Percentiles rank a stretch among this genome's conserved stretches.
phyloP scores from a whole-genome alignment of 768 basidiomycete species.

The Podaxis rugospora region DNA sequence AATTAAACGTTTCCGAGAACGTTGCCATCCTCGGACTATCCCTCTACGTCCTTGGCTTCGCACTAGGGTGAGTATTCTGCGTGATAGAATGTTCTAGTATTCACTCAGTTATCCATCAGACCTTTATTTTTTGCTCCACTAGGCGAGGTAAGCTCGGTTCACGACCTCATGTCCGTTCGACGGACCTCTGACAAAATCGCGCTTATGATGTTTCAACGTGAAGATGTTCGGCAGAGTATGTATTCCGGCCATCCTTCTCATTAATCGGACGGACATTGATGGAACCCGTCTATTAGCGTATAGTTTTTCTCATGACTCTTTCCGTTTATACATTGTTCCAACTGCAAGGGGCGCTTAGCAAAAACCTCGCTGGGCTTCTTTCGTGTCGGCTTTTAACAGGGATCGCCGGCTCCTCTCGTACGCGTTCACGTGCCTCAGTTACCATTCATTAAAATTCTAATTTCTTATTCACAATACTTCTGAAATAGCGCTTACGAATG shows the following conservation, averaged over 20 bases:
- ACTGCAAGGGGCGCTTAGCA: slow-evolving; percentile 48
- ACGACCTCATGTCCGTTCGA: slow-evolving; percentile 7
- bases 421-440: slow-evolving; percentile 13
- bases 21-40: slow-evolving; percentile 57
- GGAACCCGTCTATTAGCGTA: slow-evolving; percentile 29
- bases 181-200: slow-evolving; percentile 6
- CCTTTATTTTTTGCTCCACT: slow-evolving; percentile 55
- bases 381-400: slow-evolving; percentile 53
- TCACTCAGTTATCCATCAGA: slow-evolving; percentile 20
- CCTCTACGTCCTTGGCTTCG: slow-evolving; percentile 61
- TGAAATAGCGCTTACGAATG: slow-evolving; percentile 50
- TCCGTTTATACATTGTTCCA: slow-evolving; percentile 49
- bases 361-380: slow-evolving; percentile 42
- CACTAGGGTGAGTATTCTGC: slow-evolving; percentile 38
- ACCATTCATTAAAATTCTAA: slow-evolving; percentile 2
- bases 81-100: neutral
- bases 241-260: slow-evolving; percentile 2
- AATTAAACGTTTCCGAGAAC: slow-evolving; percentile 45
- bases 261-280: neutral
- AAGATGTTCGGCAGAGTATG: slow-evolving; percentile 52
- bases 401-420: slow-evolving; percentile 54
- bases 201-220: neutral
- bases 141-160: slow-evolving; percentile 38
- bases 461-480: neutral
- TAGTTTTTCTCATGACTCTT: slow-evolving; percentile 50